These are phyloP conservation scores for Fusarium oligoseptatum DNA, from an alignment of 2,329 filamentous ascomycete species.

Conservation along the genomic window DNA sequence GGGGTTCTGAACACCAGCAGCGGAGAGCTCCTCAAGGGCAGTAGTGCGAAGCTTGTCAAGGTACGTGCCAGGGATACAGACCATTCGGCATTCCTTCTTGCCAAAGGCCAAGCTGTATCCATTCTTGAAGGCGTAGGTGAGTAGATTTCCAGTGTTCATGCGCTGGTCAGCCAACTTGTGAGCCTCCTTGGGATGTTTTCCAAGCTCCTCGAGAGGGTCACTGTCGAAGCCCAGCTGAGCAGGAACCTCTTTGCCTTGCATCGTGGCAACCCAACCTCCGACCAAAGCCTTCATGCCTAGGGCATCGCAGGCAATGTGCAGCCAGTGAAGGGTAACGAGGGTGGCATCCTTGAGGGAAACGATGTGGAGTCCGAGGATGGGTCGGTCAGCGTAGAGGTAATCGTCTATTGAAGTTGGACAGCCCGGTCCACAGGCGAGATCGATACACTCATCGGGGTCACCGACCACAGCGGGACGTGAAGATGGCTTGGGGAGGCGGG, in stretches of 20 bases:
- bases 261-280: background rate
- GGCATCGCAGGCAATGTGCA: background rate
- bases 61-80: conserved; percentile 16
- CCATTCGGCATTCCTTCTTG: conserved; percentile 25
- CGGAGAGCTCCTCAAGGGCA: background rate
- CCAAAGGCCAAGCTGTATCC: conserved; percentile 5
- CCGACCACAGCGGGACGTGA: background rate
- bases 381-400: background rate
- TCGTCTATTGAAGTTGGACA: conserved; percentile 7
- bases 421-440: conserved; percentile 5
- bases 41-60: background rate
- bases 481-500: conserved; percentile 13
- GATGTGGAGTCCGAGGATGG: background rate
- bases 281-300: background rate
- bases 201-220: background rate
- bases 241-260: background rate
- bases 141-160: background rate
- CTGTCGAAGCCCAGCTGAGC: background rate
- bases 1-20: background rate
- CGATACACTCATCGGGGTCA: conserved; percentile 1
- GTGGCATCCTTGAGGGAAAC: background rate
- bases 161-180: conserved; percentile 2
- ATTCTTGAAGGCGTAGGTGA: conserved; percentile 18
- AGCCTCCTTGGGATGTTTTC: conserved; percentile 8
- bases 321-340: background rate